phyloP scores from a whole-genome alignment of 2,329 filamentous ascomycete species.

The Ophiostoma perfectum region DNA sequence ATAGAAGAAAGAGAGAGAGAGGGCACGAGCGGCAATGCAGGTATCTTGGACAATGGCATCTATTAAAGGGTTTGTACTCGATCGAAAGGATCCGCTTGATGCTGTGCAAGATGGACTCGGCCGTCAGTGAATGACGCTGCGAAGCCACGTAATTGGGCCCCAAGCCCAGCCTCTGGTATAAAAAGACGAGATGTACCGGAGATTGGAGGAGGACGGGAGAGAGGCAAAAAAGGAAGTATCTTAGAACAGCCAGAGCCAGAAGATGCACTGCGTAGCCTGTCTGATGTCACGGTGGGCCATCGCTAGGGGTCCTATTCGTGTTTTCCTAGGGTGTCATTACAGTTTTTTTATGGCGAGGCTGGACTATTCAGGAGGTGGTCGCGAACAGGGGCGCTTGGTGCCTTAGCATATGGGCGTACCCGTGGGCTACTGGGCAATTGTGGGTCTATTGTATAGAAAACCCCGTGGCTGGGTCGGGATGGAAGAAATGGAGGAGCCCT shows the following conservation, averaged over 20 bases:
- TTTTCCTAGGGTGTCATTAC: neutral
- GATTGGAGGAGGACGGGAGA: neutral
- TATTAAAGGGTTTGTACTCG: neutral
- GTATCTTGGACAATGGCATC: neutral
- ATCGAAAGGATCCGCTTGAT: neutral
- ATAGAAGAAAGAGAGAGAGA: neutral
- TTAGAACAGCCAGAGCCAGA: neutral
- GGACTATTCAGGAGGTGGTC: neutral
- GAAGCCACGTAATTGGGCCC: neutral
- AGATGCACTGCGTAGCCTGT: neutral
- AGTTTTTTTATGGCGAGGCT: conserved; percentile 10
- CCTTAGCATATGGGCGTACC: neutral
- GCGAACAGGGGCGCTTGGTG: neutral
- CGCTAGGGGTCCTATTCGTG: neutral
- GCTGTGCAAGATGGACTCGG: neutral
- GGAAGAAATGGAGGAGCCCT: neutral
- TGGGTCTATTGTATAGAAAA: neutral
- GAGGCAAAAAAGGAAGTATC: neutral
- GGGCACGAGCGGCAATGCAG: neutral
- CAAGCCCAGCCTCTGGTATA: neutral
- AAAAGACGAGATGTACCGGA: neutral
- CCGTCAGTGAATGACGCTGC: neutral
- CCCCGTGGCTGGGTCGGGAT: conserved; percentile 4
- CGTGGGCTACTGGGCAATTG: neutral
- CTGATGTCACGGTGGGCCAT: conserved; percentile 5